Conservation (phyloP, 2,329 filamentous ascomycete species). For the Calonectria hawksworthii region DNA sequence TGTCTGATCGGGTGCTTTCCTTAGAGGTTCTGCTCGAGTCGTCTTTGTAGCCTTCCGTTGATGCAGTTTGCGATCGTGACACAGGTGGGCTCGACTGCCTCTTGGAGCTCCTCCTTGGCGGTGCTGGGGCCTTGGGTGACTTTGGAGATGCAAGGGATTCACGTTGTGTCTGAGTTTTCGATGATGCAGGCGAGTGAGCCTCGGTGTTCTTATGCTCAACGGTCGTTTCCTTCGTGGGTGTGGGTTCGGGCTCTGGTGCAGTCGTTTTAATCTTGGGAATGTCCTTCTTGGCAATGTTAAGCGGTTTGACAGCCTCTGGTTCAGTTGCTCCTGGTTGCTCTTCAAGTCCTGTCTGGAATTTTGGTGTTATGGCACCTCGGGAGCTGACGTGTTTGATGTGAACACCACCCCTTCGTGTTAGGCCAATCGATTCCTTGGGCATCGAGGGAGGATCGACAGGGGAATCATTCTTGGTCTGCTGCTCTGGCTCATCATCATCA, state of each 20-base stretch:
- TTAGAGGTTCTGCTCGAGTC: constrained; percentile 28
- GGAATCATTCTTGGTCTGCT: constrained; percentile 13
- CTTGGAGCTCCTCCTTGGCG: constrained; percentile 44
- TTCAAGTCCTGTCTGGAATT: not conserved
- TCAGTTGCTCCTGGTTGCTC: not conserved
- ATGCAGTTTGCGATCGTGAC: constrained; percentile 27
- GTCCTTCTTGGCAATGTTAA: constrained; percentile 3
- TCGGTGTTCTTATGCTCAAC: constrained; percentile 20
- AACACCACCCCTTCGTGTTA: constrained; percentile 39
- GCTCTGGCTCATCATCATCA: constrained; percentile 39
- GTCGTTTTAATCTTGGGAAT: not conserved
- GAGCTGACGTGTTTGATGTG: constrained; percentile 32
- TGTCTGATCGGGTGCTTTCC: constrained; percentile 21
- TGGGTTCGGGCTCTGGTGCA: not conserved
- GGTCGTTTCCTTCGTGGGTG: not conserved
- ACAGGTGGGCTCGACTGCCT: constrained; percentile 36
- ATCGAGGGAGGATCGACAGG: constrained; percentile 32
- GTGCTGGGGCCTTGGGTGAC: constrained; percentile 32
- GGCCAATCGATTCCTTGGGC: constrained; percentile 36
- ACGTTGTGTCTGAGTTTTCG: constrained; percentile 25
- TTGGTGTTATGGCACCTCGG: constrained; percentile 3
- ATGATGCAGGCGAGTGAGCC: constrained; percentile 20
- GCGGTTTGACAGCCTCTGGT: not conserved
- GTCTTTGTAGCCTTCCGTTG: constrained; percentile 18
- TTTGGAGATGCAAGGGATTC: constrained; percentile 29